Percentiles rank a stretch among this genome's conserved stretches.
These are phyloP conservation scores for Camellia oleifera DNA, from an alignment of 179 eudicot species.

Conservation along the genomic window DNA sequence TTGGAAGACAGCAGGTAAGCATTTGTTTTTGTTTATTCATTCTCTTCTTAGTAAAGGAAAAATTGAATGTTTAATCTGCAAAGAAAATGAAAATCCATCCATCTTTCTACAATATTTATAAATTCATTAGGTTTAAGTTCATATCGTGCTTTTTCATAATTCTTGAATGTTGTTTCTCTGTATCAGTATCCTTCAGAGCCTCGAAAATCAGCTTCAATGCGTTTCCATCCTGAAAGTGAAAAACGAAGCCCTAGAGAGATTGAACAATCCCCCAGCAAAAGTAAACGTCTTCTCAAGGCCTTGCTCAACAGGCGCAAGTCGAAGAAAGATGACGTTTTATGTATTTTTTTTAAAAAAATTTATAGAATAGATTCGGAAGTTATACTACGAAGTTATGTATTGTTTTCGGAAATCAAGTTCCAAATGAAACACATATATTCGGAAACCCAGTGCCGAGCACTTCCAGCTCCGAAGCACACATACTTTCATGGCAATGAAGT, in stretches of 20 bases:
- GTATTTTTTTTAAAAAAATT: too few relatives aligned
- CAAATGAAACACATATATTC: too few relatives aligned
- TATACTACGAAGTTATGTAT: too few relatives aligned
- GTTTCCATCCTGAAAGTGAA: constrained; percentile 35
- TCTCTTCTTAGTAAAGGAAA: background rate
- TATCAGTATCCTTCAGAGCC: constrained; percentile 49
- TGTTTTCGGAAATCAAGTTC: too few relatives aligned
- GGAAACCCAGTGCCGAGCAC: too few relatives aligned
- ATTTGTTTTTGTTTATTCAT: background rate
- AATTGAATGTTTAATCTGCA: background rate
- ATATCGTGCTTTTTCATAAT: background rate
- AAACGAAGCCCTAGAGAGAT: constrained; percentile 38
- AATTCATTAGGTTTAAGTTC: background rate
- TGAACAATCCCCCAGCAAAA: constrained; percentile 69
- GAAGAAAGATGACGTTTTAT: constrained; percentile 58
- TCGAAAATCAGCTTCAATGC: constrained; percentile 79
- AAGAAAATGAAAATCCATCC: background rate
- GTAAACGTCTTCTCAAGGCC: constrained; percentile 81
- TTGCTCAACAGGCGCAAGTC: constrained; percentile 85
- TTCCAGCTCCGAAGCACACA: too few relatives aligned
- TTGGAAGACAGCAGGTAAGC: constrained; percentile 57
- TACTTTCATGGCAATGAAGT: too few relatives aligned
- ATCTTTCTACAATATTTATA: background rate
- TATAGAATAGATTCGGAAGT: too few relatives aligned
- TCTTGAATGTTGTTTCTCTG: background rate